These are phyloP conservation scores for Ashbya aceris DNA, from an alignment of 1,139 yeast species.

Conservation along the genomic window DNA sequence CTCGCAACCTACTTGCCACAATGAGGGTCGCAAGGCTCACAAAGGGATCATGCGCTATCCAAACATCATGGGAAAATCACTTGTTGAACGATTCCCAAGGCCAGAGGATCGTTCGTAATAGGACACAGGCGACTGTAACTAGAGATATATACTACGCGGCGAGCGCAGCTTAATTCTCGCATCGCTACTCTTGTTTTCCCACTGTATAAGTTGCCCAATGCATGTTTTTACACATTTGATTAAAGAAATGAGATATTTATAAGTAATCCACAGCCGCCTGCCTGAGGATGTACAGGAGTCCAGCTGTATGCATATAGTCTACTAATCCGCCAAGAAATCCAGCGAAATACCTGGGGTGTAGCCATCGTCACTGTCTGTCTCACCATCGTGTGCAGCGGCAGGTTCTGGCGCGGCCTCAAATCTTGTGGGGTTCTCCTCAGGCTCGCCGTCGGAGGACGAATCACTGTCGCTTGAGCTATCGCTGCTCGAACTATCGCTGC, in stretches of 20 bases:
- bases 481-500: background rate
- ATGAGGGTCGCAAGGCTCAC: slow-evolving; percentile 69
- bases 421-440: slow-evolving; percentile 5
- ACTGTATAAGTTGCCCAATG: background rate
- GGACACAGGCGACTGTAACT: slow-evolving; percentile 45
- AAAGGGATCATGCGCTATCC: slow-evolving; percentile 73
- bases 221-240: background rate
- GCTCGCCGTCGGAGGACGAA: slow-evolving; percentile 6
- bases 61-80: slow-evolving; percentile 57
- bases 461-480: background rate
- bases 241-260: background rate
- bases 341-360: slow-evolving; percentile 23
- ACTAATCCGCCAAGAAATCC: slow-evolving; percentile 17
- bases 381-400: slow-evolving; percentile 6
- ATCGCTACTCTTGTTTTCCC: background rate
- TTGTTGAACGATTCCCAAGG: slow-evolving; percentile 47
- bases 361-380: slow-evolving; percentile 16
- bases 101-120: slow-evolving; percentile 47
- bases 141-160: slow-evolving; percentile 32
- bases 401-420: background rate
- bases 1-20: slow-evolving; percentile 59
- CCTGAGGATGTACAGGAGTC: no score
- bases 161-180: slow-evolving; percentile 31
- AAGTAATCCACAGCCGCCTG: no score
- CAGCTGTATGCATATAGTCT: background rate